phyloP scores from a whole-genome alignment of 2,329 filamentous ascomycete genomes.

The Trichoderma oligosporum region DNA sequence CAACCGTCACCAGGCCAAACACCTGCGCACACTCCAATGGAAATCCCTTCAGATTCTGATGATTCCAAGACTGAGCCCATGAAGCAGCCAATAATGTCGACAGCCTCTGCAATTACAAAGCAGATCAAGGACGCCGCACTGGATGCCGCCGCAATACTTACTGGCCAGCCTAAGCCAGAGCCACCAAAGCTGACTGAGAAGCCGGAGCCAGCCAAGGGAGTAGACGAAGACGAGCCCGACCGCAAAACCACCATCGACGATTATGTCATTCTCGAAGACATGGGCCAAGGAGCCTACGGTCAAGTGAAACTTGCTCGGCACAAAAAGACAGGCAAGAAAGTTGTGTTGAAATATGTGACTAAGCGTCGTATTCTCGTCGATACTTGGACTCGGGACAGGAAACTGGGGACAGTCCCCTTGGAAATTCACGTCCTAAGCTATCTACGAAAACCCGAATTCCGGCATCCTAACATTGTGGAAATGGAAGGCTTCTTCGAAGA shows the following conservation, averaged over 20 bases:
- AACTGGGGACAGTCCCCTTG: conserved; percentile 87
- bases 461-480: conserved; percentile 67
- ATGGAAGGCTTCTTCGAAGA: conserved; percentile 75
- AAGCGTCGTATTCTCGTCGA: conserved; percentile 95
- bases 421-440: conserved; percentile 98
- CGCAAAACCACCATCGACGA: conserved; percentile 83
- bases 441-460: conserved; percentile 67
- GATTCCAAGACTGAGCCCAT: conserved; percentile 40
- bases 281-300: conserved; percentile 97
- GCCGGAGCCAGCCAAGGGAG: conserved; percentile 35
- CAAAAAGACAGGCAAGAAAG: conserved; percentile 75
- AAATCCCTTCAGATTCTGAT: conserved; percentile 49
- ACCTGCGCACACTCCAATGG: conserved; percentile 53
- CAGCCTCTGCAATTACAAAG: conserved; percentile 49
- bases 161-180: conserved; percentile 37
- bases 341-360: conserved; percentile 96
- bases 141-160: conserved; percentile 52
- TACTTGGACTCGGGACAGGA: conserved; percentile 93
- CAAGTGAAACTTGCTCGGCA: conserved; percentile 93
- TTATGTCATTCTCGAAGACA: conserved; percentile 91
- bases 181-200: conserved; percentile 33
- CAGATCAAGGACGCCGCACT: conserved; percentile 56
- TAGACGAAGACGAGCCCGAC: conserved; percentile 34
- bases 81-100: conserved; percentile 27
- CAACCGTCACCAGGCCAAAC: conserved; percentile 75